Evolutionary conservation across 305 asterid genomes (phyloP).

Genomic region (Ajuga reptans): DNA sequence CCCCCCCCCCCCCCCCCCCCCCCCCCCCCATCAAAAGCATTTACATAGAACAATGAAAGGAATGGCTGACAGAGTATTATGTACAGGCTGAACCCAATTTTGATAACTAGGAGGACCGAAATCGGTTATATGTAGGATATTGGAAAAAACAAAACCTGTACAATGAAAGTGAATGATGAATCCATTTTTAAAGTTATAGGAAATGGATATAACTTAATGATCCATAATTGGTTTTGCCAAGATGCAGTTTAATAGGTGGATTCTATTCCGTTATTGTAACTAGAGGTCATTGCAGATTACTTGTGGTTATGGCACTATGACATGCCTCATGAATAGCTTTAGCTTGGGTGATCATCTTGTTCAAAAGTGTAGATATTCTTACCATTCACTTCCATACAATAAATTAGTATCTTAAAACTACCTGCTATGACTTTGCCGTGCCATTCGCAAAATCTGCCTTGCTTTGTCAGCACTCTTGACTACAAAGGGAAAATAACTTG

Average conservation of each 20-base stretch:
- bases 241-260: no score
- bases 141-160: not conserved
- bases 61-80: not conserved
- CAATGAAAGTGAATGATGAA: not conserved
- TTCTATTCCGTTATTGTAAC: not conserved
- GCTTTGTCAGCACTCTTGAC: not conserved
- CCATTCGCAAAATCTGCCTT: not conserved
- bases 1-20: no score
- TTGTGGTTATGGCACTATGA: not conserved
- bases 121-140: not conserved
- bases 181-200: not conserved
- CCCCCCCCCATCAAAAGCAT: not conserved
- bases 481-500: constrained; percentile 1
- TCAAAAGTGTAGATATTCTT: no score
- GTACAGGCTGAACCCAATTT: not conserved
- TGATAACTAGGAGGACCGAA: not conserved
- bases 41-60: not conserved
- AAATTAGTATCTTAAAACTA: no score
- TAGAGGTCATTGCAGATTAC: not conserved
- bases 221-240: no score
- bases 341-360: no score
- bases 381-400: no score
- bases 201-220: no score
- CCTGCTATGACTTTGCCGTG: not conserved
- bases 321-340: not conserved